Percentiles rank a stretch among this genome's conserved stretches.
These are phyloP conservation scores for Malus hybrid DNA, from an alignment of 331 rosid species.

Conservation along the genomic window DNA sequence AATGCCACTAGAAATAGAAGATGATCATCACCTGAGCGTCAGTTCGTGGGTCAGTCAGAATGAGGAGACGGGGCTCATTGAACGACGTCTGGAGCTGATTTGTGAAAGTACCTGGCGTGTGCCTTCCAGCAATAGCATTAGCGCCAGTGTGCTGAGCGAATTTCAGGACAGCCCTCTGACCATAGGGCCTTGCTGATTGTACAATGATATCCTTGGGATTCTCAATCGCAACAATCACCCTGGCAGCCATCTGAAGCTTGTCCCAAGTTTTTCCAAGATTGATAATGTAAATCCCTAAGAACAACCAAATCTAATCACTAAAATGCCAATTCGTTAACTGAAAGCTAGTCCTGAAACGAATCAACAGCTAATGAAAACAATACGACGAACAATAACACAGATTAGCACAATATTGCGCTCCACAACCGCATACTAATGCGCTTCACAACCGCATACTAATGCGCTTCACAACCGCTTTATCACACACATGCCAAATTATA, in stretches of 20 bases:
- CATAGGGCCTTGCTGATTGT: slow-evolving; percentile 78
- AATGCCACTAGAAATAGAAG: background rate
- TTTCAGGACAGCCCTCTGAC: slow-evolving; percentile 77
- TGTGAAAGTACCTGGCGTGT: slow-evolving; percentile 75
- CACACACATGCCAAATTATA: too few relatives aligned
- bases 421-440: too few relatives aligned
- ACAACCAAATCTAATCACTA: background rate
- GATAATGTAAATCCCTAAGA: slow-evolving; percentile 59
- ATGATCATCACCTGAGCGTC: slow-evolving; percentile 55
- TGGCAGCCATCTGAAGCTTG: slow-evolving; percentile 66
- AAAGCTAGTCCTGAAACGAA: background rate
- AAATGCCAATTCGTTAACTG: background rate
- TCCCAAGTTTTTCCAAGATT: slow-evolving; percentile 86
- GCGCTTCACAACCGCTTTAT: too few relatives aligned
- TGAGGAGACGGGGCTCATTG: slow-evolving; percentile 74
- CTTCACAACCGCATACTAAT: too few relatives aligned
- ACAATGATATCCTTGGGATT: slow-evolving; percentile 73
- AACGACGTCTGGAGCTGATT: slow-evolving; percentile 62
- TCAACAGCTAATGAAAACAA: background rate
- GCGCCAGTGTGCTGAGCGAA: slow-evolving; percentile 80
- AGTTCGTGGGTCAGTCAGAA: slow-evolving; percentile 77
- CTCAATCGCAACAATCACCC: slow-evolving; percentile 82
- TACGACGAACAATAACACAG: background rate
- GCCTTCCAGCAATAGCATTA: slow-evolving; percentile 69
- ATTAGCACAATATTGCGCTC: background rate